These are phyloP conservation scores for Peronospora farinosa DNA, from an alignment of 352 stramenopile species.

Conservation along the genomic window DNA sequence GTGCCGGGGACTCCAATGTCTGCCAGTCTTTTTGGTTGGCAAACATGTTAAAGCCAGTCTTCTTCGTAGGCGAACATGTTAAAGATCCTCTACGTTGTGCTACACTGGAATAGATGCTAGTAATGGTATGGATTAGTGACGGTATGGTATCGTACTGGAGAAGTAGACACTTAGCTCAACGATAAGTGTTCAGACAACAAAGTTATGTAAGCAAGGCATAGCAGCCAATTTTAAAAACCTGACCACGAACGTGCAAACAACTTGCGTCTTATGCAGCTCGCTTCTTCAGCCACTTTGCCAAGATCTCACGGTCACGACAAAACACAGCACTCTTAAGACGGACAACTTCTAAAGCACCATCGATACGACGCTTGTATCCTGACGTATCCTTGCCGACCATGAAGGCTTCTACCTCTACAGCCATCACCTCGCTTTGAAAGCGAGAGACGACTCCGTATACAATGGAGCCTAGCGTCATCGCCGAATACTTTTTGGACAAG, in stretches of 20 bases:
- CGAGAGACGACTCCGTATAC: constrained; percentile 32
- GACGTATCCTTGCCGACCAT: constrained; percentile 47
- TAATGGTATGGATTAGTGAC: constrained; percentile 37
- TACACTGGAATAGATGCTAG: constrained; percentile 91
- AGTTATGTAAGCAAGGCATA: not conserved
- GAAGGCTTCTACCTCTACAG: constrained; percentile 52
- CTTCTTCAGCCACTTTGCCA: constrained; percentile 54
- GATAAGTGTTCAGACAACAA: not conserved
- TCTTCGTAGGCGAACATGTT: too few species aligned
- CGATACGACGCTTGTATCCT: constrained; percentile 47
- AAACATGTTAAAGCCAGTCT: constrained; percentile 8
- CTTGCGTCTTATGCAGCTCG: constrained; percentile 15
- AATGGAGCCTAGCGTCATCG: constrained; percentile 43
- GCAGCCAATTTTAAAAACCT: not conserved
- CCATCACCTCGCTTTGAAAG: constrained; percentile 47
- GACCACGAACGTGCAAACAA: not conserved
- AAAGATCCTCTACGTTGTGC: constrained; percentile 44
- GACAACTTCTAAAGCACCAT: constrained; percentile 51
- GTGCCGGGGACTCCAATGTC: constrained; percentile 34
- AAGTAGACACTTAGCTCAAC: too few species aligned
- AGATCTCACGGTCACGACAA: constrained; percentile 42
- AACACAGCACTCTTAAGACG: constrained; percentile 47
- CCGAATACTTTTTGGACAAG: constrained; percentile 52
- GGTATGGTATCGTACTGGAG: too few species aligned
- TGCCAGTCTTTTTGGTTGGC: too few species aligned